Evolutionary conservation across 805 yeast species (phyloP), one percentile per base, ranked within the genome.

Genomic region (Yamadazyma tumulicola): DNA sequence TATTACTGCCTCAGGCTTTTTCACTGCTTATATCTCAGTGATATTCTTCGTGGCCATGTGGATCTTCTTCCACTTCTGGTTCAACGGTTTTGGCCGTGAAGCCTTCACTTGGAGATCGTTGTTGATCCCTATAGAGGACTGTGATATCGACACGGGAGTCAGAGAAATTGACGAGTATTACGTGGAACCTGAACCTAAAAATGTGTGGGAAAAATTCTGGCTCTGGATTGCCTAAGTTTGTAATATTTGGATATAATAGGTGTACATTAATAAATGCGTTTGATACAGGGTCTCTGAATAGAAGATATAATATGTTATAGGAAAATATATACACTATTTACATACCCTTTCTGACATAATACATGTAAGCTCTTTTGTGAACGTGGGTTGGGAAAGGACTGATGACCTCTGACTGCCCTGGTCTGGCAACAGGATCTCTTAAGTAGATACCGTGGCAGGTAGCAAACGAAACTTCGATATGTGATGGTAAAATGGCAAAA

Each of bases 381-480:
- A 80, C 77, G 40, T 79, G 81, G 43, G 77, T 70, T 24, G 81
- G 80, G 60, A 82, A 86, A 35, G 98, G 98, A 37, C 96, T 71
- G 43, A 93, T 85, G 40, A 93, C 95, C 68, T 93, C 98, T 20
- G 96, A 84, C 55, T 85, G 89, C 38, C 96, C 97, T 5, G 97
- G 96, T 59, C 97, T 78, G 10, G 97, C 95, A 32, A 93, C 88
- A 11, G 98, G 98, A 59, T 93, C 95, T 63, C 97, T 82, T 59
- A 93, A 64, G 61, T 91, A 93, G n/a, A 93, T 84, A 4, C 96
- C 97, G 58, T 89, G 96, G 57, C 97, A 91, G 4, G 97, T 87
- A 43, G 76, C 75, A 60, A 85, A 91, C 15, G 95, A 85, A 29
- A 93, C 67, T 64, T 93, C 97, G 35, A 93, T 67, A 61, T 93